Evolutionary conservation across 2,329 filamentous ascomycete species (phyloP).

Genomic region (Fusarium tanahbumbuense): DNA sequence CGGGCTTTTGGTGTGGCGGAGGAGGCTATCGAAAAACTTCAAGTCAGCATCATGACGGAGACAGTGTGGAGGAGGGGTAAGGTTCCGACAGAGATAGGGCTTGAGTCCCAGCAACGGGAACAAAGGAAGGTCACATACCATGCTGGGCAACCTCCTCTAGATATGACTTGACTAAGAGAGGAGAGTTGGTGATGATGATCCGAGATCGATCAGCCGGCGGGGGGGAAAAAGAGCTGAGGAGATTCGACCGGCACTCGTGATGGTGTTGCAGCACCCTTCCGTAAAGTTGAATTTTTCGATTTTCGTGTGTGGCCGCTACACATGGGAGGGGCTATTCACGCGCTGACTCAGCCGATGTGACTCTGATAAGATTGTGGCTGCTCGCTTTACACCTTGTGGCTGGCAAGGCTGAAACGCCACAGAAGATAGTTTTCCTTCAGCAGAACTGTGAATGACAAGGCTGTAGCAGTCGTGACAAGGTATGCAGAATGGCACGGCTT

Average conservation of each 20-base stretch:
- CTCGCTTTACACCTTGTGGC: background rate
- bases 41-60: conserved; percentile 46
- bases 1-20: conserved; percentile 95
- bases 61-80: conserved; percentile 48
- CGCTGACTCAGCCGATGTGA: conserved; percentile 47
- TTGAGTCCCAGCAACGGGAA: conserved; percentile 11
- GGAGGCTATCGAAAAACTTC: conserved; percentile 73
- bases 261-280: conserved; percentile 51
- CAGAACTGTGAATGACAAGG: background rate
- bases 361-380: conserved; percentile 28
- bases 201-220: conserved; percentile 53
- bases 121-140: conserved; percentile 53
- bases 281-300: conserved; percentile 57
- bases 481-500: background rate
- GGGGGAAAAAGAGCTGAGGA: conserved; percentile 50
- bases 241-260: conserved; percentile 55
- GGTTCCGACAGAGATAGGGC: conserved; percentile 29
- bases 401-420: background rate
- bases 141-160: conserved; percentile 65
- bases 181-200: conserved; percentile 53
- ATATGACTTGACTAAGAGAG: conserved; percentile 53
- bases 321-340: conserved; percentile 55
- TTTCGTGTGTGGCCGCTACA: conserved; percentile 58
- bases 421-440: background rate
- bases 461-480: background rate